Conservation (phyloP, 805 yeast genomes). For the Pichia manshurica region DNA sequence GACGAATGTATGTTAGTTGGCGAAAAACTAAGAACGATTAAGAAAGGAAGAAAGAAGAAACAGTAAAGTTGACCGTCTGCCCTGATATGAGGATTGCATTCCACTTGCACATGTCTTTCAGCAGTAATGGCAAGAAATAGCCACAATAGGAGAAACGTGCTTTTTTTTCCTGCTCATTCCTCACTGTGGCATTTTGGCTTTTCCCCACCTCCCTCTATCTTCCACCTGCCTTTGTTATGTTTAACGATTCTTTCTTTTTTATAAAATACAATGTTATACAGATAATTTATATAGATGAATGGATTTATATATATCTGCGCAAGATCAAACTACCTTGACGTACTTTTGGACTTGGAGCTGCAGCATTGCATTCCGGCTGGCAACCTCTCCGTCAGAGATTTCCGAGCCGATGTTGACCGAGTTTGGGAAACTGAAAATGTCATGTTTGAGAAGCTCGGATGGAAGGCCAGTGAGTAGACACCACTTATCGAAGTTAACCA, state of each 20-base stretch:
- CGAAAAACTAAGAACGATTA: neutral
- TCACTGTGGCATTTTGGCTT: too few relatives aligned
- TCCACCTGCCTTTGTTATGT: too few relatives aligned
- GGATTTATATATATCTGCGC: neutral
- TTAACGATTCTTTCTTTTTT: too few relatives aligned
- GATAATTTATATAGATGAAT: neutral
- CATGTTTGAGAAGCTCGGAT: slow-evolving; percentile 4
- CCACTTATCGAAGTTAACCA: slow-evolving; percentile 13
- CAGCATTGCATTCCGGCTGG: slow-evolving; percentile 11
- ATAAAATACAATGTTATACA: neutral
- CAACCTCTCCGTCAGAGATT: slow-evolving; percentile 12
- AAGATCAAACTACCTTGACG: slow-evolving; percentile 17
- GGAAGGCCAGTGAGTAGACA: slow-evolving; percentile 17
- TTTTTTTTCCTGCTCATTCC: too few relatives aligned
- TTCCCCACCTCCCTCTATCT: too few relatives aligned
- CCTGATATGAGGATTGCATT: too few relatives aligned
- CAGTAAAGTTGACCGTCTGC: neutral
- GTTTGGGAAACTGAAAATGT: slow-evolving; percentile 4
- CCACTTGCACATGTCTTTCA: too few relatives aligned
- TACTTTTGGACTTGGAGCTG: slow-evolving; percentile 17
- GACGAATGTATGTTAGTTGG: neutral
- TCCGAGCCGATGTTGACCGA: neutral
- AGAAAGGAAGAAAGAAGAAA: neutral
- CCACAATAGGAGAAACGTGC: too few relatives aligned
- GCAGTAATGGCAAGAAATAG: too few relatives aligned